phyloP scores from a whole-genome alignment of 768 basidiomycete species.

The Termitomyces sp. region DNA sequence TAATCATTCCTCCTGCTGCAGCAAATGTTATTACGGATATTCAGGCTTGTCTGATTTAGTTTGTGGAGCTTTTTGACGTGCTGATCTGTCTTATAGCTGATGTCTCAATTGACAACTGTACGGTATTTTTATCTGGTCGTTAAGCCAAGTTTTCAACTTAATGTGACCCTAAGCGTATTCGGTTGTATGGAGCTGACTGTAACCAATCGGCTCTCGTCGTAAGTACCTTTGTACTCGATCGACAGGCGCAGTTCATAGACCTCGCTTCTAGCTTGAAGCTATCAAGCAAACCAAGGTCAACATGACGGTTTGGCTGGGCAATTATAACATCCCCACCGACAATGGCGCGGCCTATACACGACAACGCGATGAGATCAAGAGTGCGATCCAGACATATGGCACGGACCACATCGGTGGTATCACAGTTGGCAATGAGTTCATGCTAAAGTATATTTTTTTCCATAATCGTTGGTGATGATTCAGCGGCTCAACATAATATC shows the following conservation, averaged over 20 bases:
- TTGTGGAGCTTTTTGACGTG: background rate
- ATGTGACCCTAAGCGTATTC: conserved; percentile 46
- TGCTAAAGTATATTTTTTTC: conserved; percentile 60
- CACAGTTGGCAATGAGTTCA: conserved; percentile 91
- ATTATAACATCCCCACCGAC: conserved; percentile 62
- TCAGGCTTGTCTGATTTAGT: conserved; percentile 41
- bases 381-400: conserved; percentile 76
- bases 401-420: conserved; percentile 71
- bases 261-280: conserved; percentile 61
- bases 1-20: conserved; percentile 10
- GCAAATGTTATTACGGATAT: conserved; percentile 66
- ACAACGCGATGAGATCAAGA: conserved; percentile 65
- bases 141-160: conserved; percentile 5
- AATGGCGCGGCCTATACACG: conserved; percentile 64
- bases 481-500: background rate
- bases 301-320: conserved; percentile 76
- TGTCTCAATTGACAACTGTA: conserved; percentile 81
- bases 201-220: conserved; percentile 77
- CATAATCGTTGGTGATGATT: background rate
- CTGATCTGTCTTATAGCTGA: conserved; percentile 38
- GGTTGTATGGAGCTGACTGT: conserved; percentile 86
- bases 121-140: background rate
- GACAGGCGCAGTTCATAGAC: background rate
- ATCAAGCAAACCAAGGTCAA: conserved; percentile 88
- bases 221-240: conserved; percentile 19